phyloP scores from a whole-genome alignment of 306 rosid genomes.

The Abrus pulchellus region DNA sequence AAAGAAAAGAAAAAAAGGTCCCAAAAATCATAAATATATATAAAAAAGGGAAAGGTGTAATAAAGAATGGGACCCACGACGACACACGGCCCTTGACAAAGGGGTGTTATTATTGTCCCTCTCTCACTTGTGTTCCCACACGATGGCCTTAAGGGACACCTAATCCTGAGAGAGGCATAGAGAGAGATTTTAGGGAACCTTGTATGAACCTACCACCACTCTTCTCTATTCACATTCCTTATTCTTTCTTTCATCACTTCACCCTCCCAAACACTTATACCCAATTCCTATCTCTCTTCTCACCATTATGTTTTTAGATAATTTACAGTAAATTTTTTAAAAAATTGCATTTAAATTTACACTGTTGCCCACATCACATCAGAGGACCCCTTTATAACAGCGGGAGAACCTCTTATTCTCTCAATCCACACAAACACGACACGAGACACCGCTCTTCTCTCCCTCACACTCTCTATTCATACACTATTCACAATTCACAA shows the following conservation, averaged over 20 bases:
- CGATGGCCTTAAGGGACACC: background rate
- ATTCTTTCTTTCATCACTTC: too few relatives aligned
- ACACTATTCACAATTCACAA: background rate
- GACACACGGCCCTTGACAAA: background rate
- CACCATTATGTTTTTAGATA: too few relatives aligned
- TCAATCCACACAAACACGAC: slow-evolving; percentile 27
- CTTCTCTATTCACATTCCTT: too few relatives aligned
- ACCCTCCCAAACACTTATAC: too few relatives aligned
- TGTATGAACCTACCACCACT: too few relatives aligned
- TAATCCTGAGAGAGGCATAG: too few relatives aligned
- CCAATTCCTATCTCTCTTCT: too few relatives aligned
- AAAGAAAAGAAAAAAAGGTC: too few relatives aligned
- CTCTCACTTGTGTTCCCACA: background rate
- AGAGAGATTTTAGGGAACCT: too few relatives aligned
- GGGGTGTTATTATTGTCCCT: background rate
- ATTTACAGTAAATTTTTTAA: too few relatives aligned
- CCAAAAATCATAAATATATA: too few relatives aligned
- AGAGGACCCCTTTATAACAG: slow-evolving; percentile 19
- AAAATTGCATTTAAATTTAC: background rate
- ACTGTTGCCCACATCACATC: background rate
- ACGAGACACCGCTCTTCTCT: slow-evolving; percentile 11
- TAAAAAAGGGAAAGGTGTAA: background rate
- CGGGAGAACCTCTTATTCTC: slow-evolving; percentile 11
- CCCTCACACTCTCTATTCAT: slow-evolving; percentile 22
- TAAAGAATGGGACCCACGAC: background rate